These are phyloP conservation scores for Brassica nigra DNA, from an alignment of 345 rosid species.

Conservation along the genomic window DNA sequence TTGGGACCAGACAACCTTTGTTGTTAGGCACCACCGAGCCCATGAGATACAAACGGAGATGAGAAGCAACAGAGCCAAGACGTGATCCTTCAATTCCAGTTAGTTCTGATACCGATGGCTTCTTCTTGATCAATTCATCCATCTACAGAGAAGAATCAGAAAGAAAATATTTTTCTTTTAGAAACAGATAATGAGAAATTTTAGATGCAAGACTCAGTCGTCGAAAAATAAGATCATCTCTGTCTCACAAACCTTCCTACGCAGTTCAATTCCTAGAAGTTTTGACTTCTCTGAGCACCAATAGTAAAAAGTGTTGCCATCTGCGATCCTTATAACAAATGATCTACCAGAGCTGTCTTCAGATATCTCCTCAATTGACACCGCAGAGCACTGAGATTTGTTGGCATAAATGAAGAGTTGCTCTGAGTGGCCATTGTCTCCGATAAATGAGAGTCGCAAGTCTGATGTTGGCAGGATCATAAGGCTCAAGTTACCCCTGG, in stretches of 20 bases:
- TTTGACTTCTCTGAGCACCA: conserved; percentile 98
- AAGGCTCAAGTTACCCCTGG: conserved; percentile 89
- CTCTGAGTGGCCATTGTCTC: conserved; percentile 80
- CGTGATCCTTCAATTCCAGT: conserved; percentile 91
- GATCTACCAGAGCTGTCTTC: conserved; percentile 89
- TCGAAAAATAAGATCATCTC: not conserved
- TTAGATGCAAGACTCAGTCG: not conserved
- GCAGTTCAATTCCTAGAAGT: conserved; percentile 83
- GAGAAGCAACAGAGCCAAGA: conserved; percentile 84
- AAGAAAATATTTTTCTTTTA: not conserved
- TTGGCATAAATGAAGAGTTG: conserved; percentile 64
- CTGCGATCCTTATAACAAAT: conserved; percentile 59
- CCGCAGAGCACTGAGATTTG: conserved; percentile 49
- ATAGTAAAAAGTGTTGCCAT: conserved; percentile 60
- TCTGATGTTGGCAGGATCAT: conserved; percentile 79
- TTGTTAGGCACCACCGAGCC: conserved; percentile 54
- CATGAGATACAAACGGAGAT: conserved; percentile 72
- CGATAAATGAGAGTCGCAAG: conserved; percentile 74
- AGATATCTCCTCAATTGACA: conserved; percentile 61
- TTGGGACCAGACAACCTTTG: conserved; percentile 31
- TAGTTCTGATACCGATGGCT: conserved; percentile 85
- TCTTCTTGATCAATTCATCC: conserved; percentile 76
- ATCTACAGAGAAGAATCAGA: conserved; percentile 49
- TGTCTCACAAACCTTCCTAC: conserved; percentile 64
- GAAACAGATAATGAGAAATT: not conserved